Conservation (phyloP, 768 basidiomycete species). For the Mycena rosella region DNA sequence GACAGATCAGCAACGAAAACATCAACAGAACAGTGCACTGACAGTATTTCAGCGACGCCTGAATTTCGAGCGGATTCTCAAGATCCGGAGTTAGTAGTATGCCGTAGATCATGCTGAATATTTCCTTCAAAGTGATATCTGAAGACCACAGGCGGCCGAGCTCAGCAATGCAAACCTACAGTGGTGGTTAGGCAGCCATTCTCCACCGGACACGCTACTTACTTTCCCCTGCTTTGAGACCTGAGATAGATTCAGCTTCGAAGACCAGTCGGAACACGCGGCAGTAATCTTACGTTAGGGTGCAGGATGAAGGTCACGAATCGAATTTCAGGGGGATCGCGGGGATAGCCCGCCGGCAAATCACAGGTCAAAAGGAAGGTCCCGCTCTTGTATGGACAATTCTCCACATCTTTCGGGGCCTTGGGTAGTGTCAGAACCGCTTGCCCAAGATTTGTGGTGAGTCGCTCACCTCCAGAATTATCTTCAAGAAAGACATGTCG, state of each 20-base stretch:
- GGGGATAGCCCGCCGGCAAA: slow-evolving; percentile 42
- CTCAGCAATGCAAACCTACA: slow-evolving; percentile 45
- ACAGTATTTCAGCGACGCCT: slow-evolving; percentile 47
- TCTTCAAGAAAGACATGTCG: slow-evolving; percentile 45
- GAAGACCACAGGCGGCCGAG: slow-evolving; percentile 47
- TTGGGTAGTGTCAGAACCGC: slow-evolving; percentile 2
- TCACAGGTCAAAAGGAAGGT: slow-evolving; percentile 45
- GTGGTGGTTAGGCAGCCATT: background rate
- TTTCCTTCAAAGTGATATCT: slow-evolving; percentile 45
- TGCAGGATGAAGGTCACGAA: slow-evolving; percentile 47
- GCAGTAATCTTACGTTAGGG: slow-evolving; percentile 41
- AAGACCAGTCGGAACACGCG: background rate
- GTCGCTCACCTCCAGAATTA: slow-evolving; percentile 42
- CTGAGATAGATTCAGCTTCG: slow-evolving; percentile 18
- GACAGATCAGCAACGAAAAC: background rate
- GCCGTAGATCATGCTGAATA: slow-evolving; percentile 42
- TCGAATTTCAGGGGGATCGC: slow-evolving; percentile 45
- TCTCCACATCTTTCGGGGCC: slow-evolving; percentile 42
- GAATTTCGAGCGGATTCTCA: slow-evolving; percentile 48
- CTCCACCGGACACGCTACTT: background rate
- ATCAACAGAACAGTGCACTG: background rate
- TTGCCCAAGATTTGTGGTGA: background rate
- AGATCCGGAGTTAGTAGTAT: slow-evolving; percentile 43
- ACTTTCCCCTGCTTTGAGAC: slow-evolving; percentile 49
- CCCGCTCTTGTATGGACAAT: slow-evolving; percentile 44